Conservation (phyloP, 129 eudicot species). For the Flaveria ramosissima region DNA sequence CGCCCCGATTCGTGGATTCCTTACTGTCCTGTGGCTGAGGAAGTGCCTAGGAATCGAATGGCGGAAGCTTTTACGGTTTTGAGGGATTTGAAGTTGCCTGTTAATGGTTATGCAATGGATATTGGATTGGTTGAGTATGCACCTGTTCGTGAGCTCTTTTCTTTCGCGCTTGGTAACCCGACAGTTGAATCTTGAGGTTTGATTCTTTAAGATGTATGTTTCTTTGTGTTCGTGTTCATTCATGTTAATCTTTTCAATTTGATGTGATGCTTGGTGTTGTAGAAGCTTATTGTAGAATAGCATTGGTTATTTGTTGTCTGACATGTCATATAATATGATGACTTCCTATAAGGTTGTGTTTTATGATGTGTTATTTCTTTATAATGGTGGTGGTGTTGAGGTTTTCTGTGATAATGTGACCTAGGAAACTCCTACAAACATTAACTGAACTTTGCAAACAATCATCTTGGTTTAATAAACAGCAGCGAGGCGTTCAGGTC, state of each 20-base stretch:
- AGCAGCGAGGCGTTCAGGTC: too few relatives aligned
- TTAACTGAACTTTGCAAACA: too few relatives aligned
- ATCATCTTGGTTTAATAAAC: too few relatives aligned
- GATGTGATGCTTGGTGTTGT: constrained; percentile 40
- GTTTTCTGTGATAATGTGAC: too few relatives aligned
- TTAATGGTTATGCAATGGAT: constrained; percentile 81
- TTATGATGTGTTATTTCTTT: background rate
- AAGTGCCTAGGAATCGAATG: constrained; percentile 71
- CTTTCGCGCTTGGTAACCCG: constrained; percentile 62
- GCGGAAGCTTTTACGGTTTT: constrained; percentile 87
- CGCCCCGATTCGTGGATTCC: constrained; percentile 94
- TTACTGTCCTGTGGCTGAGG: constrained; percentile 83
- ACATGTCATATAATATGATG: constrained; percentile 25
- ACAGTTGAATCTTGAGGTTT: constrained; percentile 58
- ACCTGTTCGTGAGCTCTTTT: constrained; percentile 83
- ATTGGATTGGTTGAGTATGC: constrained; percentile 89
- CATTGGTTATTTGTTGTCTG: constrained; percentile 38
- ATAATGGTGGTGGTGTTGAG: background rate
- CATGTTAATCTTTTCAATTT: constrained; percentile 22
- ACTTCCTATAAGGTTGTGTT: constrained; percentile 9
- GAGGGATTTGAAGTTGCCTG: constrained; percentile 93
- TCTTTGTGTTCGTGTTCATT: constrained; percentile 1
- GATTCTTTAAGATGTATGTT: constrained; percentile 19
- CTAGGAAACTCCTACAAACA: too few relatives aligned
- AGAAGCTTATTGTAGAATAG: constrained; percentile 52